Percentiles rank a stretch among this genome's conserved stretches.
Conservation (phyloP, 2,329 filamentous ascomycete species). For the Sarocladiaceae sp. region DNA sequence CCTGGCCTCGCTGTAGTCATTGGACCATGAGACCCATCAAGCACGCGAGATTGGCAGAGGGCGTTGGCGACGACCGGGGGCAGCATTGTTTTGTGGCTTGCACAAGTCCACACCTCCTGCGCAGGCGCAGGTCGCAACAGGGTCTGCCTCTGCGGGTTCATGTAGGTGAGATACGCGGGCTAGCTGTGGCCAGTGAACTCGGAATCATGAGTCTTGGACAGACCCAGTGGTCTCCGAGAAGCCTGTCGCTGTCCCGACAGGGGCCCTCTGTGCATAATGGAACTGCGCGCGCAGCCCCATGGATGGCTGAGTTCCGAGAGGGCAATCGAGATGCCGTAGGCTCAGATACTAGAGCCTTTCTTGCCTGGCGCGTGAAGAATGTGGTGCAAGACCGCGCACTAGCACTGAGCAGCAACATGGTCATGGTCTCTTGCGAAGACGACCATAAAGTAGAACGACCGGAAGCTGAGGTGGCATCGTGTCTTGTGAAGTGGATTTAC, state of each 20-base stretch:
- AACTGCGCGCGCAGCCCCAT: slow-evolving; percentile 4
- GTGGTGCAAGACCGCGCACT: background rate
- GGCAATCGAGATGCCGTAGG: slow-evolving; percentile 4
- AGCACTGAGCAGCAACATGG: background rate
- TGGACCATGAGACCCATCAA: slow-evolving; percentile 3
- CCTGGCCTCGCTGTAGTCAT: background rate
- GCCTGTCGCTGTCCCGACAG: background rate
- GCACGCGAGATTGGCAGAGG: slow-evolving; percentile 9
- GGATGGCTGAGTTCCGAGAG: slow-evolving; percentile 5
- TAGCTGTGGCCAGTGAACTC: background rate
- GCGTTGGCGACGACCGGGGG: background rate
- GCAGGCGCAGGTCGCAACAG: background rate
- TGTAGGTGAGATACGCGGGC: slow-evolving; percentile 9
- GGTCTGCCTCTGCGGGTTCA: slow-evolving; percentile 8
- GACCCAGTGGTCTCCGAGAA: background rate
- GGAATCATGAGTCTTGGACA: background rate
- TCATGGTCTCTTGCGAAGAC: background rate
- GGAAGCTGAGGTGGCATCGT: too few relatives aligned
- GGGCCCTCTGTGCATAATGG: background rate
- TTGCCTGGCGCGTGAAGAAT: background rate
- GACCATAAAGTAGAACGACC: too few relatives aligned
- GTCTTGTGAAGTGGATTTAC: too few relatives aligned
- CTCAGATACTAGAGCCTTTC: background rate
- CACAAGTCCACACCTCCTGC: background rate
- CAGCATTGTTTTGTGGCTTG: slow-evolving; percentile 1